phyloP scores from a whole-genome alignment of 1,139 yeast species.

The Yamadazyma kanchanaburiensis region DNA sequence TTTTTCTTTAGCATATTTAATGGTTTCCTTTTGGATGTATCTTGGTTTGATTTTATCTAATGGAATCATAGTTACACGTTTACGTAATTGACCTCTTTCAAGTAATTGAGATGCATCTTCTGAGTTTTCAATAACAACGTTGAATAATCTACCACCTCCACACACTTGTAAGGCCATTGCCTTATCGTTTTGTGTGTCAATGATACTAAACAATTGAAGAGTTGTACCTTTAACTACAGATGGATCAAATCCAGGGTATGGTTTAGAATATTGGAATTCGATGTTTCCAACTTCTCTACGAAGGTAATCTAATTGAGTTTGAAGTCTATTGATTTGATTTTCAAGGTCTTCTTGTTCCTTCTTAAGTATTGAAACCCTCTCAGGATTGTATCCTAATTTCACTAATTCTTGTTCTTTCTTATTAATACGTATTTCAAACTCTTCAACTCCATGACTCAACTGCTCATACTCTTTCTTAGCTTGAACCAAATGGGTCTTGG shows the following conservation, averaged over 20 bases:
- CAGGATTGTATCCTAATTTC: slow-evolving; percentile 59
- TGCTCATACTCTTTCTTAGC: slow-evolving; percentile 55
- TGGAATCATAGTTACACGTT: slow-evolving; percentile 90
- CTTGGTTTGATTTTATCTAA: slow-evolving; percentile 76
- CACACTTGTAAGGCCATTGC: slow-evolving; percentile 89
- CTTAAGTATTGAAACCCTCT: slow-evolving; percentile 43
- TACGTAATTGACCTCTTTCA: slow-evolving; percentile 71
- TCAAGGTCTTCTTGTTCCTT: slow-evolving; percentile 32
- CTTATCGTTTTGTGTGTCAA: slow-evolving; percentile 53
- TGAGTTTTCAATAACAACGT: slow-evolving; percentile 88
- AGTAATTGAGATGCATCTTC: slow-evolving; percentile 77
- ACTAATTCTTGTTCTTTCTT: slow-evolving; percentile 43
- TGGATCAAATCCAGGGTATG: slow-evolving; percentile 59
- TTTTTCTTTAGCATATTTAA: slow-evolving; percentile 59
- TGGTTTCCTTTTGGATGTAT: slow-evolving; percentile 38
- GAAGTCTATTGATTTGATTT: slow-evolving; percentile 30
- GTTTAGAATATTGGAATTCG: slow-evolving; percentile 71
- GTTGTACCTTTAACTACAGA: slow-evolving; percentile 80
- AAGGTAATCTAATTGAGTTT: slow-evolving; percentile 51
- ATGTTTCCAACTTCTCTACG: slow-evolving; percentile 68
- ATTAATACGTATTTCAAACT: slow-evolving; percentile 36
- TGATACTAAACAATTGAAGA: slow-evolving; percentile 75
- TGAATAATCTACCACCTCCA: slow-evolving; percentile 89
- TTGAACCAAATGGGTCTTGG: slow-evolving; percentile 47
- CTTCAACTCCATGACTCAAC: slow-evolving; percentile 41